These are phyloP conservation scores for Arthroderma uncinatum DNA, from an alignment of 2,329 filamentous ascomycete species.

Conservation along the genomic window DNA sequence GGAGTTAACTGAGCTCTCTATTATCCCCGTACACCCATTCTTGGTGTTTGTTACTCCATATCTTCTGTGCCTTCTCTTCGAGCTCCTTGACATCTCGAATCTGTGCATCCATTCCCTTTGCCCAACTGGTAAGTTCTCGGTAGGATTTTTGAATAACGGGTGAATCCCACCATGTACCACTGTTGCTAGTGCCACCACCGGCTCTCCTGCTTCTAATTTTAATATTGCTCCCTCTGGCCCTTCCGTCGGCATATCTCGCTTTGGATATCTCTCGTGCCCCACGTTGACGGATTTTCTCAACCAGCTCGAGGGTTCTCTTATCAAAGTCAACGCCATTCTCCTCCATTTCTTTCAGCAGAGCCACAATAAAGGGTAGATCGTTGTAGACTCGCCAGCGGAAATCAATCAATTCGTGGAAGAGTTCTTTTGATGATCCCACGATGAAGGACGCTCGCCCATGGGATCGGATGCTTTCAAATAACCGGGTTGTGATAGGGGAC, in stretches of 20 bases:
- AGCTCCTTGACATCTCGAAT: constrained; percentile 5
- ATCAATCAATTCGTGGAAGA: constrained; percentile 37
- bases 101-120: not conserved
- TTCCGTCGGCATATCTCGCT: not conserved
- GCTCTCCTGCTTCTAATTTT: not conserved
- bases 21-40: not conserved
- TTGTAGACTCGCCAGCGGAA: constrained; percentile 34
- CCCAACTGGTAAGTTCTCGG: constrained; percentile 11
- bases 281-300: constrained; percentile 24
- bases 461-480: constrained; percentile 31
- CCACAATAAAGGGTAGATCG: constrained; percentile 31
- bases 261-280: constrained; percentile 17
- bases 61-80: not conserved
- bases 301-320: constrained; percentile 23
- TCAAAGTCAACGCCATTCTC: constrained; percentile 31
- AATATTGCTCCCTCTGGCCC: not conserved
- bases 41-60: not conserved
- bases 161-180: constrained; percentile 12
- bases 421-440: constrained; percentile 31
- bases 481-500: constrained; percentile 31
- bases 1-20: not conserved
- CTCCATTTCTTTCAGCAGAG: constrained; percentile 36
- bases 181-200: not conserved
- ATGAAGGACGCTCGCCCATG: constrained; percentile 34
- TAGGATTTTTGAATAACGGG: constrained; percentile 12